Evolutionary conservation across 148 eudicot genomes (phyloP).

Genomic region (Fagopyrum tataricum): DNA sequence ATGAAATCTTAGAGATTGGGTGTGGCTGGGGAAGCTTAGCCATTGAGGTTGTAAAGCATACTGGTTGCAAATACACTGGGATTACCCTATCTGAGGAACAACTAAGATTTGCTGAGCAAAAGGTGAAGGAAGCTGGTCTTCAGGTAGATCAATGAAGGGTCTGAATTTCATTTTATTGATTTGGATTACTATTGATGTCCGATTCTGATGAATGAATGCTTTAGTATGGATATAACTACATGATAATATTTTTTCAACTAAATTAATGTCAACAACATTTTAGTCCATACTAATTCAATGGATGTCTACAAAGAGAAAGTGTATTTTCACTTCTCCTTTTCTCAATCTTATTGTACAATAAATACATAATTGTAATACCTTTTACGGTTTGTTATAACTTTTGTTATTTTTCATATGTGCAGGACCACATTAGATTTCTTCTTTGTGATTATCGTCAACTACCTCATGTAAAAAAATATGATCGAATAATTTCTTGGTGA

Average conservation of each 20-base stretch:
- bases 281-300: neutral
- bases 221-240: no score
- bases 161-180: neutral
- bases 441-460: constrained; percentile 81
- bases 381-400: neutral
- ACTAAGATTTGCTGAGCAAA: constrained; percentile 60
- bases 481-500: constrained; percentile 86
- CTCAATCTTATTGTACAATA: neutral
- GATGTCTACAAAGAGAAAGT: neutral
- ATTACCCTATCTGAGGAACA: constrained; percentile 84
- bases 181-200: no score
- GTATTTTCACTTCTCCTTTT: neutral
- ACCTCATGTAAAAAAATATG: constrained; percentile 43
- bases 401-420: constrained; percentile 10
- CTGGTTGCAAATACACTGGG: constrained; percentile 94
- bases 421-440: constrained; percentile 71
- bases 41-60: constrained; percentile 73
- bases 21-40: constrained; percentile 99
- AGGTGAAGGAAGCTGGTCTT: constrained; percentile 83
- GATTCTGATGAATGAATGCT: no score
- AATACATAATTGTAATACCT: neutral
- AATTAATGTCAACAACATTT: neutral
- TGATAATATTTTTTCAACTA: neutral
- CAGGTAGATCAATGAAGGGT: constrained; percentile 34
- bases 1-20: constrained; percentile 85